phyloP scores from a whole-genome alignment of 495 filamentous ascomycete genomes.

The Viridothelium virens region DNA sequence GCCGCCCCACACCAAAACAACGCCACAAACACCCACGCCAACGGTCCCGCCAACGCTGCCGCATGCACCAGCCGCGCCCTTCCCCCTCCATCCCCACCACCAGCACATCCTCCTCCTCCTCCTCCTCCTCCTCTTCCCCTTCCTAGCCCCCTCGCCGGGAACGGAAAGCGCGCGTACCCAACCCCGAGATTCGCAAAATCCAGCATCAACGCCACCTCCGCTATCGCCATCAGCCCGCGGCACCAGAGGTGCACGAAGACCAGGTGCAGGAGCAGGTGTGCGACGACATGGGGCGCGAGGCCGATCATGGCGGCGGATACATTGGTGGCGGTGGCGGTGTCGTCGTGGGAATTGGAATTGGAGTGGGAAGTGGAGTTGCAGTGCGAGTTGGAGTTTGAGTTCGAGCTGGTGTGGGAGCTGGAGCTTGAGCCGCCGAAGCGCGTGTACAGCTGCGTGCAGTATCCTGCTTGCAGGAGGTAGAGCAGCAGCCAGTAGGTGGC shows the following conservation, averaged over 20 bases:
- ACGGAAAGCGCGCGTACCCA: slow-evolving; percentile 60
- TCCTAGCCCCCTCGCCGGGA: no score
- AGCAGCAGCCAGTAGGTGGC: slow-evolving; percentile 74
- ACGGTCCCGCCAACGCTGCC: slow-evolving; percentile 63
- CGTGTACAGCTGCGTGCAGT: slow-evolving; percentile 68
- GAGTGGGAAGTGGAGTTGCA: no score
- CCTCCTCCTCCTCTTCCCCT: neutral
- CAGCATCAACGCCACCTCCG: slow-evolving; percentile 65
- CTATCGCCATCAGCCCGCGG: slow-evolving; percentile 59
- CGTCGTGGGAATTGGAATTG: slow-evolving; percentile 35
- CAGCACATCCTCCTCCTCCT: neutral
- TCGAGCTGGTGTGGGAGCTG: no score
- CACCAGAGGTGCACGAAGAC: slow-evolving; percentile 77
- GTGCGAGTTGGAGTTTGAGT: no score
- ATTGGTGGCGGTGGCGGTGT: slow-evolving; percentile 51
- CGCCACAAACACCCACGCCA: slow-evolving; percentile 76
- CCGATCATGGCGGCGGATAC: slow-evolving; percentile 50
- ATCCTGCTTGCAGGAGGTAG: slow-evolving; percentile 65
- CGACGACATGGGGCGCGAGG: slow-evolving; percentile 74
- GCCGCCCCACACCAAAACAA: slow-evolving; percentile 84
- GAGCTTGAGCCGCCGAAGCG: slow-evolving; percentile 7
- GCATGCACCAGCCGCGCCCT: slow-evolving; percentile 51
- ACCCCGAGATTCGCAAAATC: slow-evolving; percentile 71
- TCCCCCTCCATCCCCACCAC: neutral
- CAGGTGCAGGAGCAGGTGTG: slow-evolving; percentile 73